Base-by-base conservation (phyloP, 1,284 basidiomycete species). In the Sphagnurus paluster region DNA sequence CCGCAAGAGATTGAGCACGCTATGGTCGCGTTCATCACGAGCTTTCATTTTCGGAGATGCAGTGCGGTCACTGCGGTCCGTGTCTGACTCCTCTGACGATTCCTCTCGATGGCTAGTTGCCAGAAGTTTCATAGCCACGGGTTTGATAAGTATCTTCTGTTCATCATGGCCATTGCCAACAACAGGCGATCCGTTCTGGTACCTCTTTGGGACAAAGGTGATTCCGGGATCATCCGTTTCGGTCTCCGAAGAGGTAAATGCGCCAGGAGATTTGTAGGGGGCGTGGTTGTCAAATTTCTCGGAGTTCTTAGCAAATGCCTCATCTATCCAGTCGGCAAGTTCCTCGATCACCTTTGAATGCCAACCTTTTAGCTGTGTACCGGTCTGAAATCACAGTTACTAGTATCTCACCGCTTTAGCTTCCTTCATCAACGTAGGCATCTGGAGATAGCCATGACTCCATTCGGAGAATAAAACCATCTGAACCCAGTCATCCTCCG, bases 401-500 rank as follows among this genome's bases (percentile, higher is more conserved):
- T n/a, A n/a, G n/a, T n/a, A n/a, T n/a, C 74, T 54, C 56, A 74
- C 92, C 46, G 78, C 79, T 54, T 74, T 76, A 21, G 91, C 91
- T 60, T 96, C 93, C 33, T 71, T 76, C 85, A 98, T 89, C 56
- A 98, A 68, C 14, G 79, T 70, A 24, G 86, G 79, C 96, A 99
- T 99, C 70, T 98, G 95, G 58, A 95, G 78, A 69, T 94, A 97
- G 23, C 93, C 93, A 66, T 95, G 92, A 60, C 89, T 90, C 90
- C 91, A 93, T 44, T 91, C 90, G 35, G 88, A 87, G 66, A 93
- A 90, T 46, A 94, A 79, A 54, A 90, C 84, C 78, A 96, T 87
- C 66, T 91, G 88, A 14, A 98, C 93, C 93, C 95, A 98, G 62
- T 98, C 94, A 46, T 92, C 88, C 53, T 95, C 93, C 21, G 72